Percentiles rank a stretch among this genome's conserved stretches.
Conservation (phyloP, 1,139 yeast genomes). For the Torulaspora pretoriensis region DNA sequence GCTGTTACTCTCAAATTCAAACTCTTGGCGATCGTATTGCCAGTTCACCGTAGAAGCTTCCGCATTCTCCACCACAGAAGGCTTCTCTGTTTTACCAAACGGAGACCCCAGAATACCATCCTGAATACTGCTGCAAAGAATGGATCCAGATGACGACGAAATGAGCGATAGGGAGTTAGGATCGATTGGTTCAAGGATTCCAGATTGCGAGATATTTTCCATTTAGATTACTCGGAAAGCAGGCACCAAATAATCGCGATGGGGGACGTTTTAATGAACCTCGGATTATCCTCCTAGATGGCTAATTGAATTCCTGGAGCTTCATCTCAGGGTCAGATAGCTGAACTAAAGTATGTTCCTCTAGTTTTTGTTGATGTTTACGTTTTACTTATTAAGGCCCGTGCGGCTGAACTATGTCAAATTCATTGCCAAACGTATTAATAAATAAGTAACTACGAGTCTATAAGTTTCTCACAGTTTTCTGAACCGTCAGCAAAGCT, state of each 20-base stretch:
- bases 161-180: conserved; percentile 26
- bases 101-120: conserved; percentile 9
- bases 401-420: too few relatives aligned
- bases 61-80: conserved; percentile 17
- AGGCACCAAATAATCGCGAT: neutral
- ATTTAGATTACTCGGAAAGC: conserved; percentile 7
- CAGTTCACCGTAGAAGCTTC: conserved; percentile 25
- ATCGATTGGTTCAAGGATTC: conserved; percentile 29
- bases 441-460: neutral
- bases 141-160: conserved; percentile 20
- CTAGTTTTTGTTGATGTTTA: conserved; percentile 12
- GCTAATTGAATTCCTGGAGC: too few relatives aligned
- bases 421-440: neutral
- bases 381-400: conserved; percentile 13
- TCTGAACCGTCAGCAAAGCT: conserved; percentile 20
- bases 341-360: too few relatives aligned
- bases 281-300: too few relatives aligned
- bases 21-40: conserved; percentile 30
- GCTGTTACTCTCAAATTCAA: conserved; percentile 31
- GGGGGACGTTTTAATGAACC: too few relatives aligned
- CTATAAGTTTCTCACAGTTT: conserved; percentile 24
- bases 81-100: conserved; percentile 11
- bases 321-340: neutral
- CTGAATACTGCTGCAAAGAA: conserved; percentile 11
- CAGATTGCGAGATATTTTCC: conserved; percentile 23